Base-by-base conservation (phyloP, 2,329 filamentous ascomycete genomes). In the Pseudogymnoascus sp. region DNA sequence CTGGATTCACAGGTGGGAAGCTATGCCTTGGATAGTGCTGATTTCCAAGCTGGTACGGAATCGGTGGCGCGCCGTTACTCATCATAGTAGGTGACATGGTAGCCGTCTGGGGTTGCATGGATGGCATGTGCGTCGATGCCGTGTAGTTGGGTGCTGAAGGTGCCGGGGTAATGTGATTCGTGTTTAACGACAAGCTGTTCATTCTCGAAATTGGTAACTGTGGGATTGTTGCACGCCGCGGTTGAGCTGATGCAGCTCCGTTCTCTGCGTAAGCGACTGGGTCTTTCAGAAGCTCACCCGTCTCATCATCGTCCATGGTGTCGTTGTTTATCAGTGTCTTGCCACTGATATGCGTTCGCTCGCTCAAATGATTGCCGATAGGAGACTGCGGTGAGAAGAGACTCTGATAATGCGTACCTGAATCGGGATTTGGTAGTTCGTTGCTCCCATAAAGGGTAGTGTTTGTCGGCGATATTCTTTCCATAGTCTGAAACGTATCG, bases 1-100 rank as follows among this genome's bases (percentile, higher is more conserved):
- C 93, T 0, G 93, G 93, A 69, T 97, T 97, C 65, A 91, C 90
- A 0, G 93, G 89, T 12, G 93, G 93, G 66, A 91, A 90, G 65
- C 87, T 88, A 66, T 86, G 85, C 70, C 80, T 82, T 67, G 78
- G 81, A 68, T 83, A 89, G 65, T 84, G 81, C 67, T 82, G 78
- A 62, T 78, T 81, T 38, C 79, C 79, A 67, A 84, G 79, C 67
- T 83, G 82, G 70, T 82, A 88, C 53, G 79, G 77, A 62, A 79
- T 82, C 2, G 75, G 71, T 10, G 73, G 73, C 36, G 71, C 65
- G 12, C 70, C 73, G 66, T 75, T 79, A 64, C 76, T 80, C 74
- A 86, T 77, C 5, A 77, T 73, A 1, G 80, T 81, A 2, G 86
- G 84, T 5, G 88, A 85, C 73, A 87, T 85, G 7, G 79, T 72